These are phyloP conservation scores for Rhizopogon vinicolor DNA, from an alignment of 768 basidiomycete species.

Conservation along the genomic window DNA sequence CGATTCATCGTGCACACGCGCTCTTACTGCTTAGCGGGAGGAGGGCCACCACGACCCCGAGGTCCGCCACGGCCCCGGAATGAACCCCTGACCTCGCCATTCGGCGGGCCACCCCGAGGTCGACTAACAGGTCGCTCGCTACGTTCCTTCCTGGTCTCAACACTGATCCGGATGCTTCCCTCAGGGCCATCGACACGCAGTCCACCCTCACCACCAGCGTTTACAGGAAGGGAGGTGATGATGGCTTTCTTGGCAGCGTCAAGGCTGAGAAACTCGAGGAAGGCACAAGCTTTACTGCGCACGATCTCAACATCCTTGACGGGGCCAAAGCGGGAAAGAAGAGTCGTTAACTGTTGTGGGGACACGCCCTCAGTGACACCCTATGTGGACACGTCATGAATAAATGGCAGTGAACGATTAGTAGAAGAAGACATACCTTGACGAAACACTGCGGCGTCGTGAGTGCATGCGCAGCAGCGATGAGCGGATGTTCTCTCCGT, in stretches of 20 bases:
- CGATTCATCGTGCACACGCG: background rate
- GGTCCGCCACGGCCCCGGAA: slow-evolving; percentile 43
- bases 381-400: slow-evolving; percentile 30
- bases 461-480: slow-evolving; percentile 56
- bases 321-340: slow-evolving; percentile 69
- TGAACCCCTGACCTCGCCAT: slow-evolving; percentile 42
- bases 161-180: slow-evolving; percentile 52
- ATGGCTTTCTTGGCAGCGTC: slow-evolving; percentile 89
- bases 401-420: background rate
- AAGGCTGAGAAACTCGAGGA: slow-evolving; percentile 79
- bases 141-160: slow-evolving; percentile 92
- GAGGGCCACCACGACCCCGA: slow-evolving; percentile 36
- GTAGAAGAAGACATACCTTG: slow-evolving; percentile 52
- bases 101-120: slow-evolving; percentile 60
- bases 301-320: slow-evolving; percentile 90
- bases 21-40: slow-evolving; percentile 18
- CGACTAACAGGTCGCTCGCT: slow-evolving; percentile 69
- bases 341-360: slow-evolving; percentile 41
- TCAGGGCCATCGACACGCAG: slow-evolving; percentile 66
- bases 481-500: slow-evolving; percentile 38
- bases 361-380: slow-evolving; percentile 69
- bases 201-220: slow-evolving; percentile 86
- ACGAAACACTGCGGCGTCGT: slow-evolving; percentile 84
- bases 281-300: slow-evolving; percentile 85
- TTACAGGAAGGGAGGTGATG: slow-evolving; percentile 55